Conservation (phyloP, 805 yeast species). For the Candida endomychidarum region DNA sequence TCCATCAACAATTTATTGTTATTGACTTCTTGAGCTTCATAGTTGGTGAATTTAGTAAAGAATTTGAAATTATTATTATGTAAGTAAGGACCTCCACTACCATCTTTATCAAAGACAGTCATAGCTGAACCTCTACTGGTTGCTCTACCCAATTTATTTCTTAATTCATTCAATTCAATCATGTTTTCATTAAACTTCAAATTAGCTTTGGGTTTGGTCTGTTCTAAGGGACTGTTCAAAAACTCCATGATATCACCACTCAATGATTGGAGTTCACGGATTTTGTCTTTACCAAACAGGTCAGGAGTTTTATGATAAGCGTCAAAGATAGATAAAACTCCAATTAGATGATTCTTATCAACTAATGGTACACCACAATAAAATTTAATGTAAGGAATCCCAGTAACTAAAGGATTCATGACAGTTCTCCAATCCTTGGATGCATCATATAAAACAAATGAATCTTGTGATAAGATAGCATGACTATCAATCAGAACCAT, state of each 20-base stretch:
- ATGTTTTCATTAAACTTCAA: conserved; percentile 14
- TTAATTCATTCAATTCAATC: conserved; percentile 31
- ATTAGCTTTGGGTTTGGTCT: background rate
- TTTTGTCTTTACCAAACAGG: conserved; percentile 31
- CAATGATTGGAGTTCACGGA: conserved; percentile 35
- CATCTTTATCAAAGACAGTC: conserved; percentile 61
- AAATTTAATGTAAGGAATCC: conserved; percentile 57
- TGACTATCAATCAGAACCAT: conserved; percentile 66
- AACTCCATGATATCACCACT: conserved; percentile 44
- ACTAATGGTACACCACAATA: conserved; percentile 62
- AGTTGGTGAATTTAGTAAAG: conserved; percentile 13
- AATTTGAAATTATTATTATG: conserved; percentile 49
- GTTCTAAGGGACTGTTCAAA: conserved; percentile 32
- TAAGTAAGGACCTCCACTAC: conserved; percentile 61
- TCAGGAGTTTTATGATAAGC: conserved; percentile 31
- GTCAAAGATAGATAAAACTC: conserved; percentile 61
- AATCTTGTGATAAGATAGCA: conserved; percentile 57
- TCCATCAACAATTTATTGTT: conserved; percentile 35
- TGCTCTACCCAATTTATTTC: conserved; percentile 53
- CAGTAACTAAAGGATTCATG: conserved; percentile 62
- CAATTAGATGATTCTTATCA: conserved; percentile 47
- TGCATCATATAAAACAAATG: conserved; percentile 59
- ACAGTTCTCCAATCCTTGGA: conserved; percentile 68
- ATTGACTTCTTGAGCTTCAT: conserved; percentile 12
- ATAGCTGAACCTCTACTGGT: conserved; percentile 42